phyloP scores from a whole-genome alignment of 73 alveolate species.

The Stentor roeselii region DNA sequence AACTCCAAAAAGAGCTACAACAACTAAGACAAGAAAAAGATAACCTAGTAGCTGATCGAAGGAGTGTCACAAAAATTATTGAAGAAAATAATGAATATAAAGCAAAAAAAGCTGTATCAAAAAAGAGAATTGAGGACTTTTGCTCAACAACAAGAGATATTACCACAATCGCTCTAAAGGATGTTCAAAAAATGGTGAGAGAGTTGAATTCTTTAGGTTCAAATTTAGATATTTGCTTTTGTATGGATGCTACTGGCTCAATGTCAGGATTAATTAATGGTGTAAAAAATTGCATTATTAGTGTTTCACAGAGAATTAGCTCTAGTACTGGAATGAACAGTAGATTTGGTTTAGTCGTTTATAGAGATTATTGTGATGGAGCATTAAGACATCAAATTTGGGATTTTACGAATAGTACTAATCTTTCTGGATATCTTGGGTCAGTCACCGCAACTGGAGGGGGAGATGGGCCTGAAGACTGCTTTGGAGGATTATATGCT shows the following conservation, averaged over 20 bases:
- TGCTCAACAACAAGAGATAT: neutral
- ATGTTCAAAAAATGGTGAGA: neutral
- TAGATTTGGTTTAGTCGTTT: constrained; percentile 12
- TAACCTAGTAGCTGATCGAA: too few species aligned
- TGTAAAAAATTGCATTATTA: constrained; percentile 8
- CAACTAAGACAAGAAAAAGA: too few species aligned
- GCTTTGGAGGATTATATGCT: constrained; percentile 21
- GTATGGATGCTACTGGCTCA: constrained; percentile 28
- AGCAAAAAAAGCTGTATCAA: neutral
- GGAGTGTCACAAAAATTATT: too few species aligned
- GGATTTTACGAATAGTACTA: neutral
- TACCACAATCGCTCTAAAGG: neutral
- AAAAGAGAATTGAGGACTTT: neutral
- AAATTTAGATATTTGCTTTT: constrained; percentile 21
- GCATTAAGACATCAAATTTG: neutral
- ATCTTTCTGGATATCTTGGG: neutral
- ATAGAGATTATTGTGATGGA: constrained; percentile 30
- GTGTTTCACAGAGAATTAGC: constrained; percentile 1
- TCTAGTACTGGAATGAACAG: neutral
- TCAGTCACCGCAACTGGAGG: constrained; percentile 26
- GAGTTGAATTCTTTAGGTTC: neutral
- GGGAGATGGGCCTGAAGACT: constrained; percentile 27
- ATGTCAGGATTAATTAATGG: constrained; percentile 24
- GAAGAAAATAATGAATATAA: too few species aligned
- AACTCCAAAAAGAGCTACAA: too few species aligned